phyloP scores from a whole-genome alignment of 306 rosid species.

The Oxytropis ochrocephala region DNA sequence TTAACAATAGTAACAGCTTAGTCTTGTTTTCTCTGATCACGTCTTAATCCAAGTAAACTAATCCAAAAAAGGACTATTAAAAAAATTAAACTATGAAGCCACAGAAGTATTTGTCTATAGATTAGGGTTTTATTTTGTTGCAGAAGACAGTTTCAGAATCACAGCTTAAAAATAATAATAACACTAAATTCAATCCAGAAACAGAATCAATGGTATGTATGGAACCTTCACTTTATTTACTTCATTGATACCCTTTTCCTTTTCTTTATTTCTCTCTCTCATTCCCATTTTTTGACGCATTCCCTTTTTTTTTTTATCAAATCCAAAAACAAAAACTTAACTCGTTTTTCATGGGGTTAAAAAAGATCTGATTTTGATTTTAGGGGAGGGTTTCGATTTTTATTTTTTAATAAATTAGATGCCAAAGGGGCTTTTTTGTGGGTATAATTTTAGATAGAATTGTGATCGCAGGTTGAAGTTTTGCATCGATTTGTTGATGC shows the following conservation, averaged over 20 bases:
- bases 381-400: slow-evolving; percentile 2
- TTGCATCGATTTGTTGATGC: not conserved
- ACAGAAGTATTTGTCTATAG: slow-evolving; percentile 23
- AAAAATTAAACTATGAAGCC: slow-evolving; percentile 4
- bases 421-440: slow-evolving; percentile 7
- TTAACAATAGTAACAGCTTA: not conserved
- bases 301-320: not conserved
- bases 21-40: slow-evolving; percentile 22
- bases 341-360: not conserved
- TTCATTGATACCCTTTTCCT: not conserved
- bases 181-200: slow-evolving; percentile 23
- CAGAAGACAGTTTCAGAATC: slow-evolving; percentile 19
- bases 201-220: slow-evolving; percentile 38
- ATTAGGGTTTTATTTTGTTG: slow-evolving; percentile 41
- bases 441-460: slow-evolving; percentile 8
- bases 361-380: not conserved
- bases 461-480: slow-evolving; percentile 24
- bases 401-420: slow-evolving; percentile 1
- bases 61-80: not conserved
- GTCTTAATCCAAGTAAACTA: slow-evolving; percentile 3
- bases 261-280: not conserved
- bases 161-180: slow-evolving; percentile 27
- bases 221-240: slow-evolving; percentile 31
- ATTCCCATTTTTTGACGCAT: not conserved
- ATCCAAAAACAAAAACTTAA: not conserved